A percentile compares a stretch with the other conserved stretches of the same genome.
Evolutionary conservation across 371 early-diverging fungal species (phyloP).

Genomic region (Apophysomyces elegans): DNA sequence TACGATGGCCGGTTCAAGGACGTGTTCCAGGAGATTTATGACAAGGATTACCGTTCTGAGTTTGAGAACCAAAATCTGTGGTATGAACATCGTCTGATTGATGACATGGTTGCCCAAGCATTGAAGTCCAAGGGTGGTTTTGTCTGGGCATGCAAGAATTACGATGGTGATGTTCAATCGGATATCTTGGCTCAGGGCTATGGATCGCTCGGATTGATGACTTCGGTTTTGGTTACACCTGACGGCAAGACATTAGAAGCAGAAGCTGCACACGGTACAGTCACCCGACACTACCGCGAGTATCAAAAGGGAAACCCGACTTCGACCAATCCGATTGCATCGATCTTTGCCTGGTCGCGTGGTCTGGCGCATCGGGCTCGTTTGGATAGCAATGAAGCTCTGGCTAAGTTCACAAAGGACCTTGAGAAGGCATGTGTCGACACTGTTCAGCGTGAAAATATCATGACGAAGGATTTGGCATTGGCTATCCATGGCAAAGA

Average conservation of each 20-base stretch:
- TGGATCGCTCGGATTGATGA: constrained; percentile 90
- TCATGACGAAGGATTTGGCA: constrained; percentile 97
- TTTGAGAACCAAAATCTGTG: constrained; percentile 77
- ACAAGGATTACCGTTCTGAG: constrained; percentile 62
- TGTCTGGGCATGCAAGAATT: constrained; percentile 94
- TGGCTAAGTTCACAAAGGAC: constrained; percentile 68
- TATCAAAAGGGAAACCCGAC: constrained; percentile 87
- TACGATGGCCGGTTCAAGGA: constrained; percentile 98
- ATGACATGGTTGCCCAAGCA: constrained; percentile 96
- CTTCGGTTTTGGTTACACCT: constrained; percentile 89
- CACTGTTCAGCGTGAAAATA: constrained; percentile 73
- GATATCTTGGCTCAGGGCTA: constrained; percentile 92
- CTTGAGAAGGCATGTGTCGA: constrained; percentile 88
- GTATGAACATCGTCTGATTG: constrained; percentile 95
- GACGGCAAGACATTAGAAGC: constrained; percentile 91
- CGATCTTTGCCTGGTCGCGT: constrained; percentile 95
- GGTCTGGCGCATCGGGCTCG: constrained; percentile 91
- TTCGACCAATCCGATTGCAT: constrained; percentile 94
- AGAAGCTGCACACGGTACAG: constrained; percentile 96
- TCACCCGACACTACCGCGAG: constrained; percentile 94
- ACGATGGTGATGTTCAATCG: constrained; percentile 92
- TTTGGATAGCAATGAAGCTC: constrained; percentile 78
- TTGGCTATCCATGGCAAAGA: constrained; percentile 84
- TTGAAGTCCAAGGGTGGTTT: constrained; percentile 92
- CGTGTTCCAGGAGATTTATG: constrained; percentile 88